Evolutionary conservation across 495 filamentous ascomycete species (phyloP), one percentile per base, ranked within the genome.

Genomic region (Niebla homalea): DNA sequence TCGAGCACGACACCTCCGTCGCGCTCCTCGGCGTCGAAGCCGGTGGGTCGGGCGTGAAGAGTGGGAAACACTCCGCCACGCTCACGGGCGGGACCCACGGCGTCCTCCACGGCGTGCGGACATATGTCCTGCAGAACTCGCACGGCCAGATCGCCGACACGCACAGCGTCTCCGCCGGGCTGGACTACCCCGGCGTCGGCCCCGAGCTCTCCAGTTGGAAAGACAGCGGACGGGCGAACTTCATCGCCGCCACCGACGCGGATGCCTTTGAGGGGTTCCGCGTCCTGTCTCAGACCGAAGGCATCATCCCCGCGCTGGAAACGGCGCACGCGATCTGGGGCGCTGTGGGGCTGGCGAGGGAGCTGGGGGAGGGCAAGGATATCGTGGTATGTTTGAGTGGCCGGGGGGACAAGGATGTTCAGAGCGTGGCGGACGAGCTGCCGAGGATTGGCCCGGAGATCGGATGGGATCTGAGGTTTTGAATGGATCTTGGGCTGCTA

Each of bases 111-210:
- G 92, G 92, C 46, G 92, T 97, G 2, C 81, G 89, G 36, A 98
- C 92, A 18, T 98, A 98, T 60, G 80, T 98, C 20, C 75, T 98
- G 2, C 92, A 98, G 69, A 79, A 94, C 66, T 72, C 81, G 55
- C 78, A 94, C 63, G 92, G 92, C 8, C 93, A 98, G 67, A 94
- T 98, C 58, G 74, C 72, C 26, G 88, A 96, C 32, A 97, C 92
- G 1, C 92, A 98, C 67, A 95, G 89, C 14, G 81, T 98, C 56
- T 95, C 89, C n/a, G 92, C 92, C 2, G 93, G 92, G 51, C 78
- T 98, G 1, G 92, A 98, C 64, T 98, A 98, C 67, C 92, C 92
- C 3, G 92, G 89, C 61, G 92, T 98, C 25, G 92, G 92, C 0
- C 92, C 92, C 11, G 92, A 99, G 62, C 74, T 99, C 26, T 79